Evolutionary conservation across 2,329 filamentous ascomycete genomes (phyloP), one percentile per base, ranked within the genome.

Genomic region (Nemania sp.): DNA sequence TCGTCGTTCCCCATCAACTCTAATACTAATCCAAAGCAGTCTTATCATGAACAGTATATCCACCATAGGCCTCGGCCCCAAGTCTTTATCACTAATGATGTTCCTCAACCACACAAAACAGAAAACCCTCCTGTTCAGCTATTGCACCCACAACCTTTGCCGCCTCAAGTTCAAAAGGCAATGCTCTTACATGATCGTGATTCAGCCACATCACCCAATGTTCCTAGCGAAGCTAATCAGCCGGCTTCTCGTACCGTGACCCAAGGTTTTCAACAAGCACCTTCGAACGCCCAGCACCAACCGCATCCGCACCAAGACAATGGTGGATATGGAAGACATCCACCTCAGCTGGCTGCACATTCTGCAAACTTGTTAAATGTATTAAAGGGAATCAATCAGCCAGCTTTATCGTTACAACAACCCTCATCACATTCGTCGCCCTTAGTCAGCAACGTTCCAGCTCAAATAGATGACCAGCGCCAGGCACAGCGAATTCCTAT

Each of bases 131-230:
- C 78, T 1, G 67, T 79, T 2, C 79, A 77, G n/a, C 73, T 81
- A 6, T 66, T 82, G 11, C 81, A 83, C 61, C 85, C 85, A 0
- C 86, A 87, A 61, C 84, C 86, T 10, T 76, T 86, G 11, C 87
- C 86, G 29, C 87, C 86, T 6, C 85, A 88, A 54, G 85, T 87
- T 1, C 87, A 88, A 66, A 83, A 84, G 68, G 82, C 83, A 6
- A 79, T 87, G 63, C 84, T 88, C 51, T 82, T 83, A 26, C 75
- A 79, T 57, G 78, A 77, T 10, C 76, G 80, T 47, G 78, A 77
- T n/a, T 76, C 80, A 52, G 72, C 79, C 13, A 77, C 78, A 11
- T 79, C 81, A 5, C 80, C 78, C 27, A 80, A 68, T 51, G 63
- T 53, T 24, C 26, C 49, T 43, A 57, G 76, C 55, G 77, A 70